Percentiles rank a stretch among this genome's conserved stretches.
Evolutionary conservation across 352 stramenopile genomes (phyloP).

Genomic region (Blastocystis sp.): DNA sequence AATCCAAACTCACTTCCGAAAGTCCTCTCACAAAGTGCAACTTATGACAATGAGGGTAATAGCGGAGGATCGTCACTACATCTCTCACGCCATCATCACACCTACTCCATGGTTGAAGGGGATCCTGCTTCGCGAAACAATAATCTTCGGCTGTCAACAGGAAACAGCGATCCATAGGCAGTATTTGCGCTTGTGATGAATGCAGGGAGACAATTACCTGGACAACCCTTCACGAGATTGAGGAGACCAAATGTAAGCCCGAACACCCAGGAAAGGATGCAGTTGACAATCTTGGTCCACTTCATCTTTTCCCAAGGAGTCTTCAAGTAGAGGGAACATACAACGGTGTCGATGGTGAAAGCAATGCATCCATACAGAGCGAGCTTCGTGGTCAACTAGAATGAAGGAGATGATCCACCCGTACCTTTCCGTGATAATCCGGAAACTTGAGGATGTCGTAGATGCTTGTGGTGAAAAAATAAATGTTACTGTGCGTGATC

Average conservation of each 20-base stretch:
- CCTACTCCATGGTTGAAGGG: background rate
- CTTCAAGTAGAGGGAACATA: slow-evolving; percentile 2
- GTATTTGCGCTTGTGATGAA: slow-evolving; percentile 9
- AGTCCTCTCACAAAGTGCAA: slow-evolving; percentile 20
- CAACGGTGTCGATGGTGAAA: slow-evolving; percentile 18
- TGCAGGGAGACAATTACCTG: background rate
- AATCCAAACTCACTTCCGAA: background rate
- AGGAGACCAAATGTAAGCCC: slow-evolving; percentile 3
- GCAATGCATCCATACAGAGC: slow-evolving; percentile 40
- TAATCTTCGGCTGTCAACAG: slow-evolving; percentile 30
- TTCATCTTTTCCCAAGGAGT: slow-evolving; percentile 47
- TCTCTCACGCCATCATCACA: background rate
- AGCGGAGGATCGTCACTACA: slow-evolving; percentile 50
- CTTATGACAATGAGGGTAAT: slow-evolving; percentile 21
- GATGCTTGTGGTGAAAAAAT: slow-evolving; percentile 27
- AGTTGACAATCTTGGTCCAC: slow-evolving; percentile 34
- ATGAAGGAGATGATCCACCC: background rate
- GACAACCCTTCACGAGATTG: slow-evolving; percentile 22
- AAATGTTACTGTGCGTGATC: slow-evolving; percentile 34
- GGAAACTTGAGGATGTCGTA: slow-evolving; percentile 47
- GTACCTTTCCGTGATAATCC: slow-evolving; percentile 22
- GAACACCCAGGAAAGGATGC: slow-evolving; percentile 20
- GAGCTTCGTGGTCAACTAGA: slow-evolving; percentile 37
- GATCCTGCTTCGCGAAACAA: slow-evolving; percentile 46
- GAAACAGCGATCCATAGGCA: slow-evolving; percentile 47